phyloP scores from a whole-genome alignment of 2,329 filamentous ascomycete genomes.

The Colletotrichum sublineola region DNA sequence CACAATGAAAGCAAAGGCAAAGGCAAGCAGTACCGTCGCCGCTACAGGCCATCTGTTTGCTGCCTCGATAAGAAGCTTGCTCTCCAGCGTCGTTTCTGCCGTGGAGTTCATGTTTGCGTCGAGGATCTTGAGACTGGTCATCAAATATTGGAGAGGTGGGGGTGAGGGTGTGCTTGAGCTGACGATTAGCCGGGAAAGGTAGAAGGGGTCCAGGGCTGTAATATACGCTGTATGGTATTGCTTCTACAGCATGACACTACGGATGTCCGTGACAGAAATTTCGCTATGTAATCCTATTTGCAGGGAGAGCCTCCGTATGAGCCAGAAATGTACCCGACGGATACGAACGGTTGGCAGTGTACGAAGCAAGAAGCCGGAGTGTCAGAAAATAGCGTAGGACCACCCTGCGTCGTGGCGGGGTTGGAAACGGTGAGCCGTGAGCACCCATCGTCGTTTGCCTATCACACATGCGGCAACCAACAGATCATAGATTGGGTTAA shows the following conservation, averaged over 20 bases:
- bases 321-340: neutral
- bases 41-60: constrained; percentile 27
- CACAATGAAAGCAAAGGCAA: constrained; percentile 6
- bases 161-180: neutral
- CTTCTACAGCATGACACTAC: constrained; percentile 7
- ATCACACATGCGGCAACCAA: constrained; percentile 10
- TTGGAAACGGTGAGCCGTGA: neutral
- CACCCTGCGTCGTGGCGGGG: neutral
- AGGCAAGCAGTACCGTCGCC: constrained; percentile 11
- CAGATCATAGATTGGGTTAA: constrained; percentile 10
- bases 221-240: constrained; percentile 13
- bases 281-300: constrained; percentile 13
- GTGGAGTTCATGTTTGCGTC: constrained; percentile 20
- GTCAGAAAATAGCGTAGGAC: constrained; percentile 19
- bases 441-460: neutral
- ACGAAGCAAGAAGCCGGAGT: neutral
- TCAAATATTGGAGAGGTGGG: neutral
- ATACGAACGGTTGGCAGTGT: neutral
- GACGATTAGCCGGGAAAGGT: neutral
- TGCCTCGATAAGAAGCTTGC: constrained; percentile 14
- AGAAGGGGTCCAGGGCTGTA: constrained; percentile 5
- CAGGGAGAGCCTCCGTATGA: constrained; percentile 18
- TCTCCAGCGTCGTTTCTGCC: constrained; percentile 6
- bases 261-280: neutral
- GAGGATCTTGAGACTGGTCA: constrained; percentile 25